Percentiles rank a stretch among this genome's conserved stretches.
These are phyloP conservation scores for Epichloe gansuensis DNA, from an alignment of 2,329 filamentous ascomycete genomes.

Conservation along the genomic window DNA sequence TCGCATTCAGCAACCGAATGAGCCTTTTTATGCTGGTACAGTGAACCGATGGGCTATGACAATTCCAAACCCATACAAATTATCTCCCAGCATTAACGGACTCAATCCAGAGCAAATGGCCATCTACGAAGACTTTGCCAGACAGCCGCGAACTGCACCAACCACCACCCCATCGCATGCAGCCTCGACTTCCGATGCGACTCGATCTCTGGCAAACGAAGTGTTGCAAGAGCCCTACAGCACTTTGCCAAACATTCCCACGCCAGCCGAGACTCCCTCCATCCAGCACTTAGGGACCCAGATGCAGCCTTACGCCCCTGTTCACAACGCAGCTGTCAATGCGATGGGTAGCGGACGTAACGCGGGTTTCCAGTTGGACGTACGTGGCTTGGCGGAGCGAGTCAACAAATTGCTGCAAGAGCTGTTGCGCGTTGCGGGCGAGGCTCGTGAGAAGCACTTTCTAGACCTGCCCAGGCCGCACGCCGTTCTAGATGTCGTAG, in stretches of 20 bases:
- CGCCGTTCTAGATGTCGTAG: constrained; percentile 47
- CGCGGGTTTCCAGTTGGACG: constrained; percentile 35
- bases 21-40: constrained; percentile 69
- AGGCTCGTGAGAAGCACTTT: constrained; percentile 46
- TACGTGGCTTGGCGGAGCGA: constrained; percentile 38
- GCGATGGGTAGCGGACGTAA: constrained; percentile 38
- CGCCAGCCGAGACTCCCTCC: constrained; percentile 45
- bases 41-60: constrained; percentile 87
- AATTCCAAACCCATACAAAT: constrained; percentile 85
- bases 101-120: constrained; percentile 86
- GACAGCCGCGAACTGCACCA: constrained; percentile 58
- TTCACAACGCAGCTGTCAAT: constrained; percentile 27
- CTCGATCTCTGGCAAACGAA: constrained; percentile 49
- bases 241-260: constrained; percentile 43
- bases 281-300: constrained; percentile 40
- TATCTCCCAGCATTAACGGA: constrained; percentile 55
- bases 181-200: constrained; percentile 46
- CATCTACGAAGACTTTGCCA: constrained; percentile 92
- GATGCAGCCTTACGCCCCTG: constrained; percentile 41
- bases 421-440: constrained; percentile 39
- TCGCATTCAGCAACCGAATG: constrained; percentile 60
- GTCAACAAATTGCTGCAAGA: constrained; percentile 46
- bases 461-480: constrained; percentile 44
- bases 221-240: constrained; percentile 50
- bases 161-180: constrained; percentile 41